Evolutionary conservation across 345 rosid genomes (phyloP).

Genomic region (Lepidium didymum): DNA sequence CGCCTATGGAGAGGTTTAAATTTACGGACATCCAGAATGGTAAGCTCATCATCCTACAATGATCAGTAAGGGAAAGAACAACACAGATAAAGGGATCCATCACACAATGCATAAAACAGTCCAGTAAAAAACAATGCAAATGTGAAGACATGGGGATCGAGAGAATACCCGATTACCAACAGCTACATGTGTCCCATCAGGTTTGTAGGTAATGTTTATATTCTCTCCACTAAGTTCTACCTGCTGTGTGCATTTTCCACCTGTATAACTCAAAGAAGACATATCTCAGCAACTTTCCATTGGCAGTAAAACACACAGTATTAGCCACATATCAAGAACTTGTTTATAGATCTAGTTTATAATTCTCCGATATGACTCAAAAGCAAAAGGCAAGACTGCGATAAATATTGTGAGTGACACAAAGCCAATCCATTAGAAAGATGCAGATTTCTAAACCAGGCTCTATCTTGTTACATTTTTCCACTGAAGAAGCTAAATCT

Average conservation of each 20-base stretch:
- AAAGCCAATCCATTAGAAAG: background rate
- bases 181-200: conserved; percentile 89
- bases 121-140: background rate
- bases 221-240: conserved; percentile 97
- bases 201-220: conserved; percentile 92
- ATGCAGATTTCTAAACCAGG: background rate
- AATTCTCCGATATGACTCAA: background rate
- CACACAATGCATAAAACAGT: conserved; percentile 9
- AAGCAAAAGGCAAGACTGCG: background rate
- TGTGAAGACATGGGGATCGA: conserved; percentile 4
- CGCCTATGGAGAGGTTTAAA: conserved; percentile 87
- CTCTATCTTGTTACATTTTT: background rate
- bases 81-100: conserved; percentile 12
- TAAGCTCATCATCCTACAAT: conserved; percentile 83
- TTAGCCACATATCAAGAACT: background rate
- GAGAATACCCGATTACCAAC: conserved; percentile 90
- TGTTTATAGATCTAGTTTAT: background rate
- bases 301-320: background rate
- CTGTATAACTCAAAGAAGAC: conserved; percentile 31
- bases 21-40: conserved; percentile 93
- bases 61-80: conserved; percentile 1
- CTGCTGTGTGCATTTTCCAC: conserved; percentile 95
- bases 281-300: background rate
- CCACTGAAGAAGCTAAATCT: background rate
- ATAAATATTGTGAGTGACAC: background rate